Base-by-base conservation (phyloP, 768 basidiomycete species). In the Daedaleopsis sinensis region DNA sequence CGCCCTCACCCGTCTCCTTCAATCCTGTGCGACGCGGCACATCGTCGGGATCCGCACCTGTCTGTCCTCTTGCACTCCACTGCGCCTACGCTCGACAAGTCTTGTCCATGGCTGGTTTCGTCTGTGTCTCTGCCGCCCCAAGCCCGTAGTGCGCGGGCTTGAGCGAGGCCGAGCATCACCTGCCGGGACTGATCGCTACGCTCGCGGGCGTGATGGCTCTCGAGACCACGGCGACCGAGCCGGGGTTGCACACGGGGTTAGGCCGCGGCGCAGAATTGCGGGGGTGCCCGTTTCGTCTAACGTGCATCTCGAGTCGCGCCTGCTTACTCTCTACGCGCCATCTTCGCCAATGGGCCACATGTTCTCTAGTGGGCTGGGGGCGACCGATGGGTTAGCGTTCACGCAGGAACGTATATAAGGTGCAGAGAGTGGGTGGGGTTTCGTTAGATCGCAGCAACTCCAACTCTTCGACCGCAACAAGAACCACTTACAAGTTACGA, bases 21-120 rank as follows among this genome's bases (percentile, higher is more conserved):
- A 8, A n/a, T 8, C 61, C 55, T 55, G 43, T 43, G 52, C 50
- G 55, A 19, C 35, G 57, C 61, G 61, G 61, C 24, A 48, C 48
- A 57, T 47, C 50, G 55, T 62, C 61, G 61, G 61, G 16, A 52
- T 19, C 39, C 27, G 23, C 38, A 51, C 32, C 44, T 50, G 19
- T 23, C 21, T 43, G n/a, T 21, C n/a, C 42, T 19, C 51, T 36
- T 52, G 16, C 18, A 32, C 32, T 16, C 47, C 47, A 49, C 47
- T 10, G 39, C 39, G 39, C 39, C 39, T 13, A 42, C 11, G 3
- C 39, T 18, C 18, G 13, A 42, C 3, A 13, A 42, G 39, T 42
- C 39, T 3, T 10, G 3, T 24, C 12, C 12, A 24, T 13, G 13
- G 47, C 23, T 24, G 19, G 18, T 47, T 23, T 19, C 46, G n/a